Evolutionary conservation across 495 filamentous ascomycete species (phyloP), one percentile per base, ranked within the genome.

Genomic region (Pseudoneurospora amorphoporcata): DNA sequence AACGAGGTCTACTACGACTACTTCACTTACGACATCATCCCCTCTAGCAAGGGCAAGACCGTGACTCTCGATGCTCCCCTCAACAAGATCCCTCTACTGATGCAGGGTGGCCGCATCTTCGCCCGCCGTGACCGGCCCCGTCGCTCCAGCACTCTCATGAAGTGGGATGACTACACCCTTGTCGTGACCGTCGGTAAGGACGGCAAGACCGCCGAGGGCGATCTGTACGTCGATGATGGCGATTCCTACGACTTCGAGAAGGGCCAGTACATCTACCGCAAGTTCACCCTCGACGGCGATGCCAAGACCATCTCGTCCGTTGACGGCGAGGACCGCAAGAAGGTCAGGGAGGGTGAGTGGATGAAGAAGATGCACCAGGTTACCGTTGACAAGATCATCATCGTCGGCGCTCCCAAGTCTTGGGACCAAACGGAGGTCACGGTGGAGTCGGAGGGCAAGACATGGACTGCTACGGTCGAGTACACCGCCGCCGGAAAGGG

Each of bases 1-100:
- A 87, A 90, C 73, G 90, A 93, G 78, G 87, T 90, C 71, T 99
- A 99, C 84, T 98, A 93, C 77, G 92, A 98, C 79, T 98, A 99
- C 82, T 95, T 94, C 78, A 91, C 91, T 75, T 97, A 91, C 82
- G 89, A 90, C 29, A 82, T 88, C 53, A 89, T 95, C 79, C 82
- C 88, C 19, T 92, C 91, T 0, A 79, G 86, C 10, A 83, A 82
- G 75, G 90, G 94, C 71, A 89, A 90, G 78, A 84, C 78, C 68
- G 83, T 92, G 72, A 91, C 86, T 0, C 81, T 97, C 32, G 83
- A 87, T 0, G 92, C 95, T 2, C 92, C 94, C 2, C 83, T 98
- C 16, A 91, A 96, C 32, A 92, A 90, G 77, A 90, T 97, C 16
- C 95, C 95, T 0, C 76, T 99, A 17, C 83, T 99, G 70, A 96